Percentiles rank a stretch among this genome's conserved stretches.
Conservation (phyloP, 192 early-diverging fungal species). For the Linnemannia hyalina region DNA sequence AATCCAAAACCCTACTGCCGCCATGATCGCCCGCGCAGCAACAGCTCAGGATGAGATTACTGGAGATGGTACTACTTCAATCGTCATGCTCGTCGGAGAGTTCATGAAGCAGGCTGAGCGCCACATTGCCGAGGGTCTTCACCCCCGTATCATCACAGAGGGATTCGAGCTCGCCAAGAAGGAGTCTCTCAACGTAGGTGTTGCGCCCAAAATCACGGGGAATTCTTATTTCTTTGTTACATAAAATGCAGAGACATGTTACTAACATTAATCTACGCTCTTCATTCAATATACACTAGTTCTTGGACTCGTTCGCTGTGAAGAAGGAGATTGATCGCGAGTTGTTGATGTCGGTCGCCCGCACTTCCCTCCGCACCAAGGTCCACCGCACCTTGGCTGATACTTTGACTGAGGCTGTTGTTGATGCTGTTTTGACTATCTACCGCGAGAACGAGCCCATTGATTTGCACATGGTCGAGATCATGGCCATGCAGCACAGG, state of each 20-base stretch:
- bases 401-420: constrained; percentile 93
- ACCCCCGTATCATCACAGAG: constrained; percentile 95
- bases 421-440: constrained; percentile 95
- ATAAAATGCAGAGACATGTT: not conserved
- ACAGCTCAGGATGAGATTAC: constrained; percentile 99
- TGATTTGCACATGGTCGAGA: constrained; percentile 99
- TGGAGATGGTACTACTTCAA: constrained; percentile 98
- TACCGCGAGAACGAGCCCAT: constrained; percentile 86
- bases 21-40: constrained; percentile 99
- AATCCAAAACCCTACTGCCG: constrained; percentile 99
- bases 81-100: constrained; percentile 97
- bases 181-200: constrained; percentile 84
- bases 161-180: constrained; percentile 98
- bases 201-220: not conserved
- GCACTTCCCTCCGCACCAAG: constrained; percentile 97
- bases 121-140: constrained; percentile 95
- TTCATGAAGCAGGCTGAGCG: constrained; percentile 96
- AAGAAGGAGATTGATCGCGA: constrained; percentile 89
- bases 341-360: constrained; percentile 88
- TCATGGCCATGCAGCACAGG: constrained; percentile 99
- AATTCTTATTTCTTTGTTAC: not conserved
- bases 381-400: constrained; percentile 92
- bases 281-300: constrained; percentile 60
- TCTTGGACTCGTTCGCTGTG: constrained; percentile 90
- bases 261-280: not conserved